These are phyloP conservation scores for Anastatica hierochuntica DNA, from an alignment of 345 rosid genomes.

Conservation along the genomic window DNA sequence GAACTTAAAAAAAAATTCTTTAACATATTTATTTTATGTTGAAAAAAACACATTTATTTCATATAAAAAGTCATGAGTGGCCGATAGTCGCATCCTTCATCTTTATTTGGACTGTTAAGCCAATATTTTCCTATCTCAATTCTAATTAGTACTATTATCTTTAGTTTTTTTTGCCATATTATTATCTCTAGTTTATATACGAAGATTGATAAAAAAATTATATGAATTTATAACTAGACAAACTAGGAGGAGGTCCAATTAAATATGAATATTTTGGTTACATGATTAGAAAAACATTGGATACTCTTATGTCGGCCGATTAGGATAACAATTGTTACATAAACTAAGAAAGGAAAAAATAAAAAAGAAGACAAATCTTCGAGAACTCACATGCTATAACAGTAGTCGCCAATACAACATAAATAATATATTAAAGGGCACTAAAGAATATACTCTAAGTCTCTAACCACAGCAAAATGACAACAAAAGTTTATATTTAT, in stretches of 20 bases:
- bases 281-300: slow-evolving; percentile 22
- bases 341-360: too few relatives aligned
- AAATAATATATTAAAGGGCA: not conserved
- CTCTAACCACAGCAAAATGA: slow-evolving; percentile 24
- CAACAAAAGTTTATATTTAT: slow-evolving; percentile 6
- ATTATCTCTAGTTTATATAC: not conserved
- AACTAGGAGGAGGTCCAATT: slow-evolving; percentile 13
- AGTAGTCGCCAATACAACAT: slow-evolving; percentile 15
- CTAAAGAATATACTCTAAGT: slow-evolving; percentile 15
- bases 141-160: slow-evolving; percentile 1
- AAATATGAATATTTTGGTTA: slow-evolving; percentile 9
- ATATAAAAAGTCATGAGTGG: too few relatives aligned
- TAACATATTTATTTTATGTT: not conserved
- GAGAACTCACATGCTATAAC: slow-evolving; percentile 26
- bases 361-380: slow-evolving; percentile 23
- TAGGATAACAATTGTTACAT: slow-evolving; percentile 11
- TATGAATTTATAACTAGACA: not conserved
- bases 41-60: too few relatives aligned
- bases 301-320: slow-evolving; percentile 18
- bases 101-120: too few relatives aligned
- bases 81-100: too few relatives aligned
- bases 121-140: too few relatives aligned
- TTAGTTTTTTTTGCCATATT: slow-evolving; percentile 5
- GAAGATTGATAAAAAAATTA: not conserved
- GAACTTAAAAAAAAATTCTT: not conserved